These are phyloP conservation scores for Entomortierella beljakovae DNA, from an alignment of 192 early-diverging fungal genomes.

Conservation along the genomic window DNA sequence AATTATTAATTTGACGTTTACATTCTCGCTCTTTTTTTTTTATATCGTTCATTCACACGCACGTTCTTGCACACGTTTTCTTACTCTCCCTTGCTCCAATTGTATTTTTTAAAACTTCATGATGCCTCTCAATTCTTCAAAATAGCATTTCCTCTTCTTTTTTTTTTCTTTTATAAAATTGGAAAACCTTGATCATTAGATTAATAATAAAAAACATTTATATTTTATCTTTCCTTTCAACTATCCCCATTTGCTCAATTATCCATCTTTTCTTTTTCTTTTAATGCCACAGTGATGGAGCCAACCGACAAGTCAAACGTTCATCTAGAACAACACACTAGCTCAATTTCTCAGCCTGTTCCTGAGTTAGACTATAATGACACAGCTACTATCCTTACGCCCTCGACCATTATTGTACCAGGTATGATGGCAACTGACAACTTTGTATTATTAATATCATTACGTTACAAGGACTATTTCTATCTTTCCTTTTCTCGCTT, in stretches of 20 bases:
- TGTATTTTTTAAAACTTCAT: background rate
- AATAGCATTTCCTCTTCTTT: background rate
- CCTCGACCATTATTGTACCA: background rate
- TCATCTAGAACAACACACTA: background rate
- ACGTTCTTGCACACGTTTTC: background rate
- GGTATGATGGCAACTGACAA: background rate
- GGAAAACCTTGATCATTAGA: background rate
- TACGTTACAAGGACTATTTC: too few species aligned
- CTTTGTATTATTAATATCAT: too few species aligned
- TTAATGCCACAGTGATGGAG: constrained; percentile 24
- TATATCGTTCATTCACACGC: constrained; percentile 2
- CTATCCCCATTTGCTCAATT: background rate
- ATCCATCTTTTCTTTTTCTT: background rate
- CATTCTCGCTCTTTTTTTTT: background rate
- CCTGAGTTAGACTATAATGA: background rate
- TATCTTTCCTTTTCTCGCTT: background rate
- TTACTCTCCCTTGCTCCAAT: background rate
- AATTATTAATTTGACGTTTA: background rate
- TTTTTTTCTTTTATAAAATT: background rate
- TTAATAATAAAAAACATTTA: background rate
- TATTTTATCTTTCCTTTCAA: background rate
- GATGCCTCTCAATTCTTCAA: background rate
- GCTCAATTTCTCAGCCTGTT: background rate
- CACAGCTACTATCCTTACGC: too few species aligned
- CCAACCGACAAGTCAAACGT: background rate